Percentiles rank a stretch among this genome's conserved stretches.
phyloP scores from a whole-genome alignment of 2,329 filamentous ascomycete species.

The Hyphodiscus sp. region DNA sequence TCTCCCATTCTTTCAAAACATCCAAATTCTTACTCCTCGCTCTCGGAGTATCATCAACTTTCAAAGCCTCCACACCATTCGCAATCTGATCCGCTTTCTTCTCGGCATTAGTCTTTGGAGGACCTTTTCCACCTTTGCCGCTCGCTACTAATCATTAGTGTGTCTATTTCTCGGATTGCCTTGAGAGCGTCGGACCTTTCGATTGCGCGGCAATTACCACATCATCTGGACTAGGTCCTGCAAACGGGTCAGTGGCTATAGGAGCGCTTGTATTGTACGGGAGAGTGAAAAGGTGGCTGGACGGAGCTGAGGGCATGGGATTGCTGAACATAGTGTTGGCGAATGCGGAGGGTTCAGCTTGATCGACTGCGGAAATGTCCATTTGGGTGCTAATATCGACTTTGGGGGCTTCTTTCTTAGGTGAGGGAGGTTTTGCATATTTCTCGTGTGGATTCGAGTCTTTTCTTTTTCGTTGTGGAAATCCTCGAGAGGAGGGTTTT shows the following conservation, averaged over 20 bases:
- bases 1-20: conserved; percentile 74
- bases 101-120: conserved; percentile 33
- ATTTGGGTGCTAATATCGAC: conserved; percentile 8
- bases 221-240: conserved; percentile 87
- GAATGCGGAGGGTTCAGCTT: conserved; percentile 33
- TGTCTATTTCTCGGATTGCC: conserved; percentile 22
- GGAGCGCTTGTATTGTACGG: conserved; percentile 32
- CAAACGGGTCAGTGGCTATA: conserved; percentile 57
- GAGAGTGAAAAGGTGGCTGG: conserved; percentile 30
- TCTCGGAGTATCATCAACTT: conserved; percentile 46
- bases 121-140: conserved; percentile 33
- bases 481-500: conserved; percentile 15
- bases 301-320: conserved; percentile 7
- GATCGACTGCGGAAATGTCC: conserved; percentile 17
- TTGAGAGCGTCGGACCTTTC: conserved; percentile 61
- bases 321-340: conserved; percentile 38
- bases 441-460: conserved; percentile 29
- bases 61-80: conserved; percentile 39
- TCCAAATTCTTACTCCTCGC: conserved; percentile 75
- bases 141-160: conserved; percentile 38
- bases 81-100: conserved; percentile 38
- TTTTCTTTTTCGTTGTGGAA: conserved; percentile 29
- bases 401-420: not conserved
- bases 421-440: conserved; percentile 11
- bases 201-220: conserved; percentile 80